These are phyloP conservation scores for Rhizodiscina lignyota DNA, from an alignment of 495 filamentous ascomycete genomes.

Conservation along the genomic window DNA sequence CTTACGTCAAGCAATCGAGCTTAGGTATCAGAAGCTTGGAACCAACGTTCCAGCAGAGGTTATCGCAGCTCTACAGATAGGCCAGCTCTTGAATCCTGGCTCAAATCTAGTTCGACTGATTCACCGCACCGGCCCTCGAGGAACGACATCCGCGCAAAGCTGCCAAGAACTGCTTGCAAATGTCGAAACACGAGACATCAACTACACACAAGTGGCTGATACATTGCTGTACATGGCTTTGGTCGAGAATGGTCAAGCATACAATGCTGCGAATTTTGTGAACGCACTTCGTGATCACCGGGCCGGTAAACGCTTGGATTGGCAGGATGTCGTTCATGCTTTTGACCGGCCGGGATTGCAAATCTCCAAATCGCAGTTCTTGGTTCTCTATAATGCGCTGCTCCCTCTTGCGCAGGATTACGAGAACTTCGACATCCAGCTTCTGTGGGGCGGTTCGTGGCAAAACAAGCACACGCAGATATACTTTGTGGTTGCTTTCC, in stretches of 20 bases:
- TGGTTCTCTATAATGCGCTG: conserved; percentile 60
- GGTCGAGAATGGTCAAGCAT: conserved; percentile 44
- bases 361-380: conserved; percentile 62
- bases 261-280: conserved; percentile 60
- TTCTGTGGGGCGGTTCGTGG: conserved; percentile 86
- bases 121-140: conserved; percentile 51
- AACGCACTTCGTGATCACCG: conserved; percentile 39
- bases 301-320: conserved; percentile 47
- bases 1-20: conserved; percentile 45
- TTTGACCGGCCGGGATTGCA: conserved; percentile 70
- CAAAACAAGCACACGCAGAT: conserved; percentile 70
- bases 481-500: conserved; percentile 72
- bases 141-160: conserved; percentile 34
- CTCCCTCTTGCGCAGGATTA: conserved; percentile 49
- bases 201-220: conserved; percentile 65
- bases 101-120: conserved; percentile 61
- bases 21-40: conserved; percentile 47
- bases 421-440: conserved; percentile 53
- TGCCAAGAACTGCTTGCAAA: conserved; percentile 46
- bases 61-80: conserved; percentile 54
- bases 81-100: conserved; percentile 46
- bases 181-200: conserved; percentile 50
- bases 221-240: conserved; percentile 71
- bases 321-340: conserved; percentile 62
- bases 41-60: conserved; percentile 53